These are phyloP conservation scores for Cladosporium colombiae DNA, from an alignment of 2,329 filamentous ascomycete genomes.

Conservation along the genomic window DNA sequence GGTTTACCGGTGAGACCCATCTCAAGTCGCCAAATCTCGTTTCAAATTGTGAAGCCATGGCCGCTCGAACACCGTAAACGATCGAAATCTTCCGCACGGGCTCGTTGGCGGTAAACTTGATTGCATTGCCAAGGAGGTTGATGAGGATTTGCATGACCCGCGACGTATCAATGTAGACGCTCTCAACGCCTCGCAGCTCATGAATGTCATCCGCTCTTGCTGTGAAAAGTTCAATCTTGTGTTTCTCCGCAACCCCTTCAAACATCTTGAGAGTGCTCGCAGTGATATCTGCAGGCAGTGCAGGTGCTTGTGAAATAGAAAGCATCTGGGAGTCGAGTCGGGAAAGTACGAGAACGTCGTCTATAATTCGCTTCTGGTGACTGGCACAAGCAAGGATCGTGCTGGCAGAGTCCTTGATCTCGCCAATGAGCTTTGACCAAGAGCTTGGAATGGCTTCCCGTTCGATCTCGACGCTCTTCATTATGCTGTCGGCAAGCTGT, in stretches of 20 bases:
- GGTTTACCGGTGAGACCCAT: neutral
- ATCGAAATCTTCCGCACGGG: slow-evolving; percentile 41
- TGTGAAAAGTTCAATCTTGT: slow-evolving; percentile 31
- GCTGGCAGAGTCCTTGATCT: slow-evolving; percentile 29
- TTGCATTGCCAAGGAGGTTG: slow-evolving; percentile 47
- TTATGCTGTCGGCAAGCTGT: slow-evolving; percentile 45
- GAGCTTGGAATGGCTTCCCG: neutral
- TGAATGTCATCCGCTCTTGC: neutral
- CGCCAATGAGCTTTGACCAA: slow-evolving; percentile 12
- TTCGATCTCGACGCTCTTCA: slow-evolving; percentile 20
- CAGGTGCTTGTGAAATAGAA: slow-evolving; percentile 40
- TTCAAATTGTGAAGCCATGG: neutral
- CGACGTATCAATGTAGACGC: slow-evolving; percentile 30
- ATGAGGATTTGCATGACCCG: slow-evolving; percentile 41
- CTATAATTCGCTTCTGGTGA: slow-evolving; percentile 45
- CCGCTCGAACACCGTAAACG: neutral
- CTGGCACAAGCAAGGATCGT: slow-evolving; percentile 35
- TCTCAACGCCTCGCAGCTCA: slow-evolving; percentile 34
- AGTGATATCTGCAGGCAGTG: slow-evolving; percentile 36
- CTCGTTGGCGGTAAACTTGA: slow-evolving; percentile 48
- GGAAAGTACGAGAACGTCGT: slow-evolving; percentile 49
- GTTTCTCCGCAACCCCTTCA: slow-evolving; percentile 39
- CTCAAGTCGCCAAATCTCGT: neutral
- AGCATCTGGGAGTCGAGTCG: slow-evolving; percentile 39
- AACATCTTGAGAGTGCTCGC: slow-evolving; percentile 41